Conservation (phyloP, 768 basidiomycete genomes). For the Xerocomus potaroensis region DNA sequence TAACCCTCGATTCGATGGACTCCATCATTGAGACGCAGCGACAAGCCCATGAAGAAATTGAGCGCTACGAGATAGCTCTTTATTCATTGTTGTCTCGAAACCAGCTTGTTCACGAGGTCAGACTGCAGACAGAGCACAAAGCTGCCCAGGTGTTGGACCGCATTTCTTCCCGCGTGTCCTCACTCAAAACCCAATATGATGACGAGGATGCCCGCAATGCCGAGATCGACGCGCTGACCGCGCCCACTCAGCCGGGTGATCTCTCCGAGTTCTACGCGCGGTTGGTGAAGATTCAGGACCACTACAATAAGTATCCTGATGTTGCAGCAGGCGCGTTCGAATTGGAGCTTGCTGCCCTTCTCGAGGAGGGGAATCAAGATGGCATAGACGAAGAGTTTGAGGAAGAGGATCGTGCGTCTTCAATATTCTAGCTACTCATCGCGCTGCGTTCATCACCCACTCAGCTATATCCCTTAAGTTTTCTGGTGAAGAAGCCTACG, state of each 20-base stretch:
- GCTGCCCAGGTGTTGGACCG: constrained; percentile 87
- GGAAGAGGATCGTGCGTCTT: constrained; percentile 79
- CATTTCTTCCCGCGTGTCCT: constrained; percentile 61
- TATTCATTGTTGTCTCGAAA: constrained; percentile 77
- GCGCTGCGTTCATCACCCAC: constrained; percentile 9
- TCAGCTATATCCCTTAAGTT: constrained; percentile 80
- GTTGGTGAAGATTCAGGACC: constrained; percentile 93
- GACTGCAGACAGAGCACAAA: constrained; percentile 79
- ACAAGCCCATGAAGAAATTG: constrained; percentile 93
- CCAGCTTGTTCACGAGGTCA: constrained; percentile 55
- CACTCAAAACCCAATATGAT: constrained; percentile 70
- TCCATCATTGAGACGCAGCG: constrained; percentile 91
- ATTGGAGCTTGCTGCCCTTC: constrained; percentile 73
- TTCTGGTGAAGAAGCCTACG: constrained; percentile 94
- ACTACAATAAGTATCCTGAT: constrained; percentile 95
- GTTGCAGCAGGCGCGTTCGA: constrained; percentile 76
- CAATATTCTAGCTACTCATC: not conserved
- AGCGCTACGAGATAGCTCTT: constrained; percentile 84
- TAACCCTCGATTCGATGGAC: constrained; percentile 70
- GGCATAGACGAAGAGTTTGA: constrained; percentile 64
- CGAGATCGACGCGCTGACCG: constrained; percentile 64
- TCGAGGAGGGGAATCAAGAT: constrained; percentile 73
- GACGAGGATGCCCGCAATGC: constrained; percentile 68
- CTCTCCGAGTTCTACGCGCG: constrained; percentile 94
- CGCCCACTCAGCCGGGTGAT: constrained; percentile 58